These are phyloP conservation scores for Extremus antarcticus DNA, from an alignment of 495 filamentous ascomycete species.

Conservation along the genomic window DNA sequence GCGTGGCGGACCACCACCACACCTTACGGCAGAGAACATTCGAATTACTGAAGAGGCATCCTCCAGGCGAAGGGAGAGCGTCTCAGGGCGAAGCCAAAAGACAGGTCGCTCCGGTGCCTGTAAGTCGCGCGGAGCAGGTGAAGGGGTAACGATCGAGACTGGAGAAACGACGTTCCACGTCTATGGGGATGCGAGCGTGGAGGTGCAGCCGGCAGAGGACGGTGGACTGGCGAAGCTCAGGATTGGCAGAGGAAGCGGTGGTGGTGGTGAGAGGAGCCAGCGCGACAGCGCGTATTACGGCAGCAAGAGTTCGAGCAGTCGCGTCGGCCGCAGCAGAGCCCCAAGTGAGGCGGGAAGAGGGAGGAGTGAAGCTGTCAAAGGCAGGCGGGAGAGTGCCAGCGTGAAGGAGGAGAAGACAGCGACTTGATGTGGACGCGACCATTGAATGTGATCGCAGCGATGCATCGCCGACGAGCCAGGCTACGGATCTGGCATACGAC, in stretches of 20 bases:
- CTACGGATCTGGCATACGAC: too few relatives aligned
- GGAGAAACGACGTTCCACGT: slow-evolving; percentile 10
- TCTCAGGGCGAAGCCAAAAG: slow-evolving; percentile 14
- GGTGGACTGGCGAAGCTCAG: not conserved
- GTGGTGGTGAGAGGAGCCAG: not conserved
- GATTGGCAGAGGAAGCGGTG: not conserved
- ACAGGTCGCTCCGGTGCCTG: slow-evolving; percentile 2
- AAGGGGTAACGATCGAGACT: slow-evolving; percentile 6
- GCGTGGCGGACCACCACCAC: slow-evolving; percentile 2
- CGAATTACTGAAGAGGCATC: not conserved
- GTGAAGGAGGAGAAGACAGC: not conserved
- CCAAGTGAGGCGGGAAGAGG: not conserved
- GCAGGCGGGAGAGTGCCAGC: not conserved
- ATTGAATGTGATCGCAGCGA: not conserved
- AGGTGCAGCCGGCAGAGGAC: slow-evolving; percentile 10
- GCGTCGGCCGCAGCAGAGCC: not conserved
- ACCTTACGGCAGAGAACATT: slow-evolving; percentile 16
- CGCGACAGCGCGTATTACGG: slow-evolving; percentile 13
- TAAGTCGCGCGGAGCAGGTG: not conserved
- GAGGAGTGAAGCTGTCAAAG: not conserved
- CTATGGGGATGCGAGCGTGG: slow-evolving; percentile 4
- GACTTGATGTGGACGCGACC: not conserved
- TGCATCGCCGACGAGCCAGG: not conserved
- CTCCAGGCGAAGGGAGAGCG: not conserved
- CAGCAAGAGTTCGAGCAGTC: slow-evolving; percentile 17